Base-by-base conservation (phyloP, 2,329 filamentous ascomycete species). In the Trichoderma citrinoviride region DNA sequence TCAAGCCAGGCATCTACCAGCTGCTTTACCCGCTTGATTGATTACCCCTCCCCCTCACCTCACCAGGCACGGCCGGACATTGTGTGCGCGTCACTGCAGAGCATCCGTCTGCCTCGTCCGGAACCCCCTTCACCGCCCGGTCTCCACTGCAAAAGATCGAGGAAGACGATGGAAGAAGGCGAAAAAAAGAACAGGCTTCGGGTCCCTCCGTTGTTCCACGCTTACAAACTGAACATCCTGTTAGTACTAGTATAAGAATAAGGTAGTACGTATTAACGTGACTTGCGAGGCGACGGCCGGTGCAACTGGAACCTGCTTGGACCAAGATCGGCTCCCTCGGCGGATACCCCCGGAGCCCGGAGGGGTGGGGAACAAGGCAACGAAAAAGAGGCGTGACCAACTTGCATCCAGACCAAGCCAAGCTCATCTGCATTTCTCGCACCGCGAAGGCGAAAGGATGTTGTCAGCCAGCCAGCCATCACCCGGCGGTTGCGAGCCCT, bases 281-380 rank as follows among this genome's bases (percentile, higher is more conserved):
- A 7, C 7, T 53, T 17, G 19, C 27, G 33, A 41, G 29, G 29
- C 29, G 29, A 19, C 47, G 47, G 47, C 47, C 23, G 23, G 33
- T 52, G 33, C 50, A 27, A 29, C 53, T 25, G 23, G 33, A 33
- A 44, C 54, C 40, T 47, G 27, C 55, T 43, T 40, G 40, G 40
- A 19, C 58, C 49, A 61, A 41, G 58, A 61, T 61, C 58, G 58
- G 58, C 58, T 61, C 37, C 47, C 41, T 61, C 58, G 58, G 58
- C 58, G 58, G 58, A 29, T 52, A 44, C 40, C 58, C 49, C 49
- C 58, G 40, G 40, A n/a, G 33, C 25, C 46, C 40, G 33, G 46
- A 44, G 33, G 54, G 49, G 21, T 41, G 40, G 40, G 29, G 37
- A 40, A 25, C 19, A 10, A 21, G 8, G 12, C 50, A 53, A 37